These are phyloP conservation scores for Areca catechu DNA, from an alignment of 176 grass and related monocot genomes.

Conservation along the genomic window DNA sequence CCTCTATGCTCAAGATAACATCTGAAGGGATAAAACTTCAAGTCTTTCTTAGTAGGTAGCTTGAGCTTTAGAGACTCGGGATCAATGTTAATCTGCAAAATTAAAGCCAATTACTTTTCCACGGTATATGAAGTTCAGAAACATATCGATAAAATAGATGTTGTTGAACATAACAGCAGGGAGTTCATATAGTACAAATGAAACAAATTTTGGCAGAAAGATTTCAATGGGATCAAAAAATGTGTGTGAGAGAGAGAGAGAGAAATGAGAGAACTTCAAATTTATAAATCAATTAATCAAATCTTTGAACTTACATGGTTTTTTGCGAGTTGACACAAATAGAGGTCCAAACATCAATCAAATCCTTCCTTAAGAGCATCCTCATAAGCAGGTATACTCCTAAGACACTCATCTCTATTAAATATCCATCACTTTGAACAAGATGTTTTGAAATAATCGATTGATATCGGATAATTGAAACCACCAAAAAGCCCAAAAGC, in stretches of 20 bases:
- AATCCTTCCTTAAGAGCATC: constrained; percentile 72
- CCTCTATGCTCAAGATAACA: constrained; percentile 92
- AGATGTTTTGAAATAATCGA: constrained; percentile 9
- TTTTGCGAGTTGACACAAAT: constrained; percentile 88
- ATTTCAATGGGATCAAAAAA: too few relatives aligned
- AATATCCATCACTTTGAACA: constrained; percentile 17
- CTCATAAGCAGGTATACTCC: constrained; percentile 89
- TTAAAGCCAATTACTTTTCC: too few relatives aligned
- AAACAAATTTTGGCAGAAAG: neutral
- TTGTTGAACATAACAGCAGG: too few relatives aligned
- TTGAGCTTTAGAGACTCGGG: constrained; percentile 89
- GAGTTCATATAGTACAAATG: too few relatives aligned
- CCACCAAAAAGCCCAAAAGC: neutral
- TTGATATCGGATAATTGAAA: neutral
- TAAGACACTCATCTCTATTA: constrained; percentile 61
- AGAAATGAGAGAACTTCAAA: too few relatives aligned
- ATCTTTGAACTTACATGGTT: constrained; percentile 49
- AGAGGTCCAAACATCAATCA: constrained; percentile 87
- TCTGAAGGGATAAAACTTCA: constrained; percentile 82
- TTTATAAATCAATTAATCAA: neutral
- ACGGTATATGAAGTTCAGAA: neutral
- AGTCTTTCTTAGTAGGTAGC: constrained; percentile 87
- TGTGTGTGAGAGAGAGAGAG: too few relatives aligned
- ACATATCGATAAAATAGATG: neutral
- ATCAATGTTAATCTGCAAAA: constrained; percentile 87